A percentile compares a stretch with the other conserved stretches of the same genome.
Evolutionary conservation across 75 land plant species (phyloP).

Genomic region (Azolla pinnata): DNA sequence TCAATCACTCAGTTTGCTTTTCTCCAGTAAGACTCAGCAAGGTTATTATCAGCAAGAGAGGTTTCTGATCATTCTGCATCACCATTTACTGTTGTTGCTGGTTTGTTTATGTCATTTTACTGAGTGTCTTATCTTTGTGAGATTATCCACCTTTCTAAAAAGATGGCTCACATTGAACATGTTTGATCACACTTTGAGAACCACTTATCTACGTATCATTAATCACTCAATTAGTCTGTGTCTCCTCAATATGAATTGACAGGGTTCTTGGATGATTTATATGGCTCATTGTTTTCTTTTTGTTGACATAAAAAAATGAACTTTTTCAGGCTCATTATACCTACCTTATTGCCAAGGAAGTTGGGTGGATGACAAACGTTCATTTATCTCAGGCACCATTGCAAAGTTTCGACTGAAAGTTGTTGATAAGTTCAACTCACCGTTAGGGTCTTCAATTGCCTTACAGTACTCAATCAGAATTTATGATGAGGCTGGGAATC

Average conservation of each 20-base stretch:
- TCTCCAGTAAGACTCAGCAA: no score
- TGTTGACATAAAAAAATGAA: no score
- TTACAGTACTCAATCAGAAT: neutral
- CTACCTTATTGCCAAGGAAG: neutral
- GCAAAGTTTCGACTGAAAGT: neutral
- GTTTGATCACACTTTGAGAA: neutral
- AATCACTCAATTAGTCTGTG: no score
- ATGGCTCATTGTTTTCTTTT: no score
- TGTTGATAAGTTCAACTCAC: neutral
- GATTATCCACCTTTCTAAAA: no score
- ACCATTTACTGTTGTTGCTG: neutral
- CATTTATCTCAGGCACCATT: constrained; percentile 3
- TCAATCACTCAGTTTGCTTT: no score
- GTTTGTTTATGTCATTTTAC: neutral
- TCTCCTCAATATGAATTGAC: no score
- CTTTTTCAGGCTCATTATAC: neutral
- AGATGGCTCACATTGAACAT: no score
- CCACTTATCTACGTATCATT: no score
- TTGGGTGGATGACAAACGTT: constrained; percentile 1
- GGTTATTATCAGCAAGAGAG: neutral
- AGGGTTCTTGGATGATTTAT: no score
- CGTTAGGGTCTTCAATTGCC: neutral
- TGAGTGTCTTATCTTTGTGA: no score
- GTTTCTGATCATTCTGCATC: neutral
- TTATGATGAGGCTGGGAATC: constrained; percentile 1